Percentiles rank a stretch among this genome's conserved stretches.
phyloP scores from a whole-genome alignment of 225 moss, liverwort and hornwort species.

The Takakia lepidozioides region DNA sequence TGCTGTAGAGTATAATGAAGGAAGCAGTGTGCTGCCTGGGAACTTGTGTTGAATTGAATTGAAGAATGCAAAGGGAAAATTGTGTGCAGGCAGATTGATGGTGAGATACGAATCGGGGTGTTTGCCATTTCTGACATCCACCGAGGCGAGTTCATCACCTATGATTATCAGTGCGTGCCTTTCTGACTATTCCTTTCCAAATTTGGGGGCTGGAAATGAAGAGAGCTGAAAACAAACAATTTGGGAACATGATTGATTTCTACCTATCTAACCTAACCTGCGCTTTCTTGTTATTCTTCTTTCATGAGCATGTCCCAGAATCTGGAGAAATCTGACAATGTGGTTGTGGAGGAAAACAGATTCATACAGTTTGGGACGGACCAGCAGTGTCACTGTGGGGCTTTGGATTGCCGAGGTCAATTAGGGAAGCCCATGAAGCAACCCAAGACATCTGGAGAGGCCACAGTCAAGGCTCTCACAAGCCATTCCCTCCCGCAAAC shows the following conservation, averaged over 20 bases:
- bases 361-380: conserved; percentile 76
- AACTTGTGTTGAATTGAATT: too few relatives aligned
- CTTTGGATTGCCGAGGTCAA: conserved; percentile 51
- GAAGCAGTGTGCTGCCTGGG: too few relatives aligned
- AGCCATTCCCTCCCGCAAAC: conserved; percentile 25
- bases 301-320: too few relatives aligned
- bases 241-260: not conserved
- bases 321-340: too few relatives aligned
- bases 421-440: conserved; percentile 64
- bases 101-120: conserved; percentile 58
- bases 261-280: not conserved
- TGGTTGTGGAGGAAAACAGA: too few relatives aligned
- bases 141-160: conserved; percentile 42
- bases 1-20: too few relatives aligned
- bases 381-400: conserved; percentile 66
- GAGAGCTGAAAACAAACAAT: not conserved
- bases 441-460: conserved; percentile 16
- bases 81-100: conserved; percentile 60
- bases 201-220: not conserved
- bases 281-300: too few relatives aligned
- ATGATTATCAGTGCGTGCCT: conserved; percentile 51
- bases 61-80: conserved; percentile 1
- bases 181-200: not conserved
- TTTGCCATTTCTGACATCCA: conserved; percentile 50
- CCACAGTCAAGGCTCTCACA: conserved; percentile 9